Conservation (phyloP, 2,329 filamentous ascomycete species). For the Diaporthe longicolla region DNA sequence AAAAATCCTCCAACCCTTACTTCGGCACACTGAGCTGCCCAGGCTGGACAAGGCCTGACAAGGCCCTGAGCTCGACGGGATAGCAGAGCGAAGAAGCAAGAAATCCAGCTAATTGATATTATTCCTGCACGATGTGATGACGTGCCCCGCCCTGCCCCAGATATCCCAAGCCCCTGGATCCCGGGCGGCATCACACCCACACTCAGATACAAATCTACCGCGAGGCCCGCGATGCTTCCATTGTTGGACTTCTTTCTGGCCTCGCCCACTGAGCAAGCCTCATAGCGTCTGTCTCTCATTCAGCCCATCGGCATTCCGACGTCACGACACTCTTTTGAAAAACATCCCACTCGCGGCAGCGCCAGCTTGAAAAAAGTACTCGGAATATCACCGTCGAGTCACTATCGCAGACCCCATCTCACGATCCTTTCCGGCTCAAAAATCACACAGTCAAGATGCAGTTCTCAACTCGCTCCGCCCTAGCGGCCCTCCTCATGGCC, state of each 20-base stretch:
- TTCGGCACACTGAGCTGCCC: constrained; percentile 13
- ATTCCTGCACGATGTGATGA: constrained; percentile 22
- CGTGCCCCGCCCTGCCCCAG: constrained; percentile 31
- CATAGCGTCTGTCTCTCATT: constrained; percentile 38
- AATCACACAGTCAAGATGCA: constrained; percentile 35
- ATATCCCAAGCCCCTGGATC: constrained; percentile 23
- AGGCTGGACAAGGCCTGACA: not conserved
- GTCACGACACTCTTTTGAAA: constrained; percentile 39
- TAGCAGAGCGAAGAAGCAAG: constrained; percentile 19
- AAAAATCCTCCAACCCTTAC: constrained; percentile 32
- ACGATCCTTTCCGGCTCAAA: constrained; percentile 14
- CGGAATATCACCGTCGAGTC: constrained; percentile 14
- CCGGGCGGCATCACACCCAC: constrained; percentile 10
- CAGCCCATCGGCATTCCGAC: constrained; percentile 30
- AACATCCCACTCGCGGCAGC: constrained; percentile 31
- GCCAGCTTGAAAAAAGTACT: constrained; percentile 31
- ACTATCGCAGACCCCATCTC: not conserved
- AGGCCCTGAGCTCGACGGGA: constrained; percentile 13
- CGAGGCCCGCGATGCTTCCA: constrained; percentile 13
- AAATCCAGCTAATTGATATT: constrained; percentile 15
- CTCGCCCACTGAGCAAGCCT: constrained; percentile 37
- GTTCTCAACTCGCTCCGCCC: constrained; percentile 38
- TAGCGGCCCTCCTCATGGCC: constrained; percentile 41
- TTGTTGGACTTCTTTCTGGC: not conserved
- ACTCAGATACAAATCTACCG: constrained; percentile 31